Evolutionary conservation across 2,329 filamentous ascomycete species (phyloP).

Genomic region (Zasmidium angulare): DNA sequence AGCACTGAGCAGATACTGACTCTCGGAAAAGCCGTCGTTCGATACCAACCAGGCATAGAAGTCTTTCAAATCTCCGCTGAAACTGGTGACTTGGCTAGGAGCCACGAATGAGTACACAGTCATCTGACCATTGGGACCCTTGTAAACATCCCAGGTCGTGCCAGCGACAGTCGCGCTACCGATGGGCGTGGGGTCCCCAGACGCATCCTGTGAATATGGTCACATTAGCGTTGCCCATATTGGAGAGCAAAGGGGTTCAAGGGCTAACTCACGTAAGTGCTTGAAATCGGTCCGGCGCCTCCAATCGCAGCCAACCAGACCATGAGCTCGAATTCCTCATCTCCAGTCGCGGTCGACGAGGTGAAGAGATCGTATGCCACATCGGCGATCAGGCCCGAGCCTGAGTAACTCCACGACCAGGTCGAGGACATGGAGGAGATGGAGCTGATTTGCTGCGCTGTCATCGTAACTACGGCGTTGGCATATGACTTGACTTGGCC

Average conservation of each 20-base stretch:
- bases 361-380: constrained; percentile 62
- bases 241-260: too few species aligned
- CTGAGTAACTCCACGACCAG: constrained; percentile 53
- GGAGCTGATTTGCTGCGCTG: constrained; percentile 30
- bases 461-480: constrained; percentile 39
- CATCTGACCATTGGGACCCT: constrained; percentile 60
- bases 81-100: constrained; percentile 46
- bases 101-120: constrained; percentile 64
- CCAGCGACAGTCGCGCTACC: constrained; percentile 57
- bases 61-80: constrained; percentile 56
- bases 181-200: constrained; percentile 39
- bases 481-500: constrained; percentile 45
- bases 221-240: too few species aligned
- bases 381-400: constrained; percentile 52
- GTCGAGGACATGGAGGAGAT: constrained; percentile 42
- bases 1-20: constrained; percentile 53
- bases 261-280: constrained; percentile 33
- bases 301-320: constrained; percentile 62
- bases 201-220: constrained; percentile 33
- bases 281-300: constrained; percentile 60
- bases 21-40: constrained; percentile 47
- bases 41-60: constrained; percentile 59
- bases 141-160: constrained; percentile 58
- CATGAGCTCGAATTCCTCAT: constrained; percentile 64
- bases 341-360: constrained; percentile 45